phyloP scores from a whole-genome alignment of 2,329 filamentous ascomycete species.

The Celoporthe dispersa region DNA sequence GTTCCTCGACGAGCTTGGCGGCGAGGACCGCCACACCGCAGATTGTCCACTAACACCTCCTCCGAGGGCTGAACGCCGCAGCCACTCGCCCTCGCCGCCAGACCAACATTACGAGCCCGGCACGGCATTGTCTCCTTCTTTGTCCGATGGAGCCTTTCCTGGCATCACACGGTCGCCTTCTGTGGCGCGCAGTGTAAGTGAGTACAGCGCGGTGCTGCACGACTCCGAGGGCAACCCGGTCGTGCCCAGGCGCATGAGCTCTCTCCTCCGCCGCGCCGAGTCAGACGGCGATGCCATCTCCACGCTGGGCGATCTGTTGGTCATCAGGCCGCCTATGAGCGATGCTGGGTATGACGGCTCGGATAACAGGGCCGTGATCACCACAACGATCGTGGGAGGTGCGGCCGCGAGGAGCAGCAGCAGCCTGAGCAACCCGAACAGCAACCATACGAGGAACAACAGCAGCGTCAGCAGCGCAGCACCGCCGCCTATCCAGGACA shows the following conservation, averaged over 20 bases:
- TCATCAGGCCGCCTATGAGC: conserved; percentile 10
- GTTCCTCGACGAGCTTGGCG: conserved; percentile 35
- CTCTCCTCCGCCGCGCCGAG: conserved; percentile 22
- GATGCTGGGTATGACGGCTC: not conserved
- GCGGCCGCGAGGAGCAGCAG: not conserved
- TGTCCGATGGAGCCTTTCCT: not conserved
- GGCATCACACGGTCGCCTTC: conserved; percentile 18
- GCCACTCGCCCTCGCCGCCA: conserved; percentile 11
- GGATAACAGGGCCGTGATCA: conserved; percentile 15
- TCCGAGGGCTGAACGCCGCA: conserved; percentile 33
- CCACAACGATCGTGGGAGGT: conserved; percentile 21
- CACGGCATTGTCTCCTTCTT: conserved; percentile 7
- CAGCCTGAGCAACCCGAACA: not conserved
- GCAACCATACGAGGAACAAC: not conserved
- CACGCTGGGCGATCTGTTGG: conserved; percentile 23
- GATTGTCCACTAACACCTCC: conserved; percentile 37
- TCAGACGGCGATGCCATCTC: conserved; percentile 25
- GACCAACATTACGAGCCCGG: not conserved
- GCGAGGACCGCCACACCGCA: conserved; percentile 6
- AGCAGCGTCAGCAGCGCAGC: not conserved
- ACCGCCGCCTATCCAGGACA: conserved; percentile 6
- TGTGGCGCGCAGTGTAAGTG: conserved; percentile 21
- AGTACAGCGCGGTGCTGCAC: conserved; percentile 18
- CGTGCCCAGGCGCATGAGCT: conserved; percentile 21
- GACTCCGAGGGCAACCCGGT: conserved; percentile 25